phyloP scores from a whole-genome alignment of 345 rosid species.

The Arabidopsis thaliana region TAIR10.1 NC_003075.7:10959001-10959500 shows the following conservation, averaged over 20 bases:
- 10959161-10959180: neutral
- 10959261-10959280: neutral
- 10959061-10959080: neutral
- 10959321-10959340: neutral
- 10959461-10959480: too few species aligned
- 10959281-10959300: neutral
- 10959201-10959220: neutral
- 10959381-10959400: neutral
- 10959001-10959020: slow-evolving; percentile 18
- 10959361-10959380: slow-evolving; percentile 14
- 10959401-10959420: too few species aligned
- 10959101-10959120: slow-evolving; percentile 29
- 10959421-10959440: too few species aligned
- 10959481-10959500: too few species aligned
- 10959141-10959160: slow-evolving; percentile 15
- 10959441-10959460: too few species aligned
- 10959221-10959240: neutral
- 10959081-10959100: slow-evolving; percentile 5
- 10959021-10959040: neutral
- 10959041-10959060: neutral
- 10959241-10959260: neutral
- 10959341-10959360: neutral
- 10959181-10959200: neutral
- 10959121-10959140: slow-evolving; percentile 9
- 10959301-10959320: slow-evolving; percentile 1